Conservation (phyloP, 768 basidiomycete genomes). For the Lentinula detonsa region DNA sequence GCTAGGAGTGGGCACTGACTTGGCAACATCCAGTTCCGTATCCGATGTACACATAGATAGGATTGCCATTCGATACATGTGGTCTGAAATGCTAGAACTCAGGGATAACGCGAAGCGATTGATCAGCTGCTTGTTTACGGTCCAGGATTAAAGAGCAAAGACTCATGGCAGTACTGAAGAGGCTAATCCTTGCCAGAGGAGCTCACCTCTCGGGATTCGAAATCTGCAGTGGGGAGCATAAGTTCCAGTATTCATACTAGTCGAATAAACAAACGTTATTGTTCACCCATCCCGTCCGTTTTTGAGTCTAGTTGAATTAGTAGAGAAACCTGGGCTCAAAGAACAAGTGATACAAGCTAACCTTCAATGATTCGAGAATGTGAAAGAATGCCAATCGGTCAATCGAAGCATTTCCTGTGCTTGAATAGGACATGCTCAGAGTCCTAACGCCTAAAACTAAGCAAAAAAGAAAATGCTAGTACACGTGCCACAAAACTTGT, state of each 20-base stretch:
- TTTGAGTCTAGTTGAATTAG: conserved; percentile 63
- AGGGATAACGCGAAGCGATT: background rate
- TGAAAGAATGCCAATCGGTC: conserved; percentile 91
- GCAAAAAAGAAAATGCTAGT: background rate
- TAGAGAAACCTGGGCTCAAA: background rate
- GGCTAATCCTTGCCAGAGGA: background rate
- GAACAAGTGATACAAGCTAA: conserved; percentile 17
- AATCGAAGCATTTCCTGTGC: conserved; percentile 42
- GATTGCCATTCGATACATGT: conserved; percentile 98
- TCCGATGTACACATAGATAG: conserved; percentile 86
- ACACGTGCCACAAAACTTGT: no score
- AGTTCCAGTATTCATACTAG: conserved; percentile 3
- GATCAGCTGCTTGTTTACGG: background rate
- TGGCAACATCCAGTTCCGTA: conserved; percentile 60
- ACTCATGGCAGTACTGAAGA: no score
- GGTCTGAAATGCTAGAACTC: conserved; percentile 74
- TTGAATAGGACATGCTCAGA: conserved; percentile 25
- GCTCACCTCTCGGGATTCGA: conserved; percentile 73
- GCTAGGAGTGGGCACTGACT: conserved; percentile 32
- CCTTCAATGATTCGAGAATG: conserved; percentile 84
- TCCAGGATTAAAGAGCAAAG: no score
- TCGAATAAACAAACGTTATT: conserved; percentile 49
- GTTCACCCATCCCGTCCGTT: conserved; percentile 92
- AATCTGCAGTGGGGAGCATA: conserved; percentile 40
- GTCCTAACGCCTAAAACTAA: background rate